These are phyloP conservation scores for Babesia sp. DNA, from an alignment of 169 alveolate genomes.

Conservation along the genomic window DNA sequence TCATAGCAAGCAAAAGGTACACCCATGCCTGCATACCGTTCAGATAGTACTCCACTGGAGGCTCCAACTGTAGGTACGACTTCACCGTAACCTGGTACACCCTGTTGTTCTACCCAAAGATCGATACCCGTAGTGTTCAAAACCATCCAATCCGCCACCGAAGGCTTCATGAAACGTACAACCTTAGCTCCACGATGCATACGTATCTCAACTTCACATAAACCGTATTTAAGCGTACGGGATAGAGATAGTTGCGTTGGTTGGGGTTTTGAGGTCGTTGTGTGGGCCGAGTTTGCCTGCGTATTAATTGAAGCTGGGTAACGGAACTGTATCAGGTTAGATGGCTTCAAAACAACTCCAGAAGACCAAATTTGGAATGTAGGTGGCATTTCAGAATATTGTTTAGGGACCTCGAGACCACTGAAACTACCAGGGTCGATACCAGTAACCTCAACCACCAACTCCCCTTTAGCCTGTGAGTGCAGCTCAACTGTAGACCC, in stretches of 20 bases:
- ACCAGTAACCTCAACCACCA: slow-evolving; percentile 73
- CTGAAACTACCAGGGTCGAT: slow-evolving; percentile 47
- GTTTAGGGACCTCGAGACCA: not conserved
- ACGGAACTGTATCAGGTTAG: slow-evolving; percentile 43
- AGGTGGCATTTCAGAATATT: not conserved
- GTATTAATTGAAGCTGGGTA: slow-evolving; percentile 16
- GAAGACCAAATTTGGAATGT: slow-evolving; percentile 45
- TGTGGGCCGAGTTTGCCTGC: not conserved
- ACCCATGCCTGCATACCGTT: slow-evolving; percentile 40
- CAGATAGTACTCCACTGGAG: not conserved
- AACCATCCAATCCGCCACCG: slow-evolving; percentile 55
- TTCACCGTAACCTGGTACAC: slow-evolving; percentile 58
- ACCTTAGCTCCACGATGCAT: slow-evolving; percentile 64
- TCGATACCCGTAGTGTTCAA: slow-evolving; percentile 60
- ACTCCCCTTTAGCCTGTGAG: slow-evolving; percentile 78
- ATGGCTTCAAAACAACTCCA: slow-evolving; percentile 45
- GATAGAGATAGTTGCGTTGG: not conserved
- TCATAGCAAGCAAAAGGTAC: slow-evolving; percentile 58
- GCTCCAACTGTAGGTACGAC: slow-evolving; percentile 25
- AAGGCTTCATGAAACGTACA: slow-evolving; percentile 52
- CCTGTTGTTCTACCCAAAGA: slow-evolving; percentile 61
- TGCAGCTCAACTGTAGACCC: slow-evolving; percentile 81
- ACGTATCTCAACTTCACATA: slow-evolving; percentile 54
- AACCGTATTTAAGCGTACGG: slow-evolving; percentile 17
- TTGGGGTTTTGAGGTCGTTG: not conserved